These are phyloP conservation scores for Agaricales sp. DNA, from an alignment of 1,284 basidiomycete species.

Conservation along the genomic window DNA sequence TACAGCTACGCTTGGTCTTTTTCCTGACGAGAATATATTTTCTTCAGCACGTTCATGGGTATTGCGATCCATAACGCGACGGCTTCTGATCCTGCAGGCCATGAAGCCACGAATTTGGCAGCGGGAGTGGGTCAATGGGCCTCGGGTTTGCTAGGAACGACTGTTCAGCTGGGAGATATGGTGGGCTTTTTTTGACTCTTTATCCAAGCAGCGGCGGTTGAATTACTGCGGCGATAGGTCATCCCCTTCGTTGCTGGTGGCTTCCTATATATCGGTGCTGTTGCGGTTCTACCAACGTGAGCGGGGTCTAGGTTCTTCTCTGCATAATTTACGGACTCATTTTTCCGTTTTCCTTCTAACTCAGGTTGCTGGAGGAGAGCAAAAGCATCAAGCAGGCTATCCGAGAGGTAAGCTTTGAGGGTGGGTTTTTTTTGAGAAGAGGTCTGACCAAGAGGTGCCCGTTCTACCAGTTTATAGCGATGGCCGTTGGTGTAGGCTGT, in stretches of 20 bases:
- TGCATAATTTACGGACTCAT: conserved; percentile 2
- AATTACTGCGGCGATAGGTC: conserved; percentile 36
- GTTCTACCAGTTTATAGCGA: conserved; percentile 65
- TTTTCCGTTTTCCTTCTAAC: conserved; percentile 9
- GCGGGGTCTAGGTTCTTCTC: conserved; percentile 20
- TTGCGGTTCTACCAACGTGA: conserved; percentile 82
- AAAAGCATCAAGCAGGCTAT: conserved; percentile 77
- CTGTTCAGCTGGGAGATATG: conserved; percentile 65
- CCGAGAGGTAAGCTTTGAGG: conserved; percentile 53
- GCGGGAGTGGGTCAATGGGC: conserved; percentile 64
- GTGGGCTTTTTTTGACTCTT: conserved; percentile 29
- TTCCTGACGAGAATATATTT: background rate
- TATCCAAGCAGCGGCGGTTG: conserved; percentile 10
- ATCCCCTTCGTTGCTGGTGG: conserved; percentile 89
- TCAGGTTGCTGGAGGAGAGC: conserved; percentile 74
- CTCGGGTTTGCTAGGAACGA: conserved; percentile 71
- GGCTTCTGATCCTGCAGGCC: conserved; percentile 31
- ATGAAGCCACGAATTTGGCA: conserved; percentile 44
- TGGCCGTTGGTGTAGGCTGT: conserved; percentile 80
- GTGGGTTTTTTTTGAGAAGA: conserved; percentile 5
- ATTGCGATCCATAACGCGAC: conserved; percentile 75
- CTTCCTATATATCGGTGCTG: conserved; percentile 88
- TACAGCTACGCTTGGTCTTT: background rate
- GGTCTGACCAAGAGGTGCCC: conserved; percentile 13
- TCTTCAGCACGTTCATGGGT: conserved; percentile 72